phyloP scores from a whole-genome alignment of 441 rosid species.

The Populus hybrid region DNA sequence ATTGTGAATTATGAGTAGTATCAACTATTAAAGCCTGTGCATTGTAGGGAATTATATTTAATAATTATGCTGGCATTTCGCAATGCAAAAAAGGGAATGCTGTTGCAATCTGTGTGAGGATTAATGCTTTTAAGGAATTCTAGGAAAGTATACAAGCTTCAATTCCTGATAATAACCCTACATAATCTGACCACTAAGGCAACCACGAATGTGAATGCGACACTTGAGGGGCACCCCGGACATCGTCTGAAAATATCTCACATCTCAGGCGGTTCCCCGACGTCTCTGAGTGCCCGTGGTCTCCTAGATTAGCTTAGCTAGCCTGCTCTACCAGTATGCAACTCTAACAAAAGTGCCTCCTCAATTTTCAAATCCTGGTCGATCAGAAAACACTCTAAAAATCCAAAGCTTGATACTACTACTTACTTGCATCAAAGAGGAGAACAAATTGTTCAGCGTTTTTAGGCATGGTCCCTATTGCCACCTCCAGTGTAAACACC shows the following conservation, averaged over 20 bases:
- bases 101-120: conserved; percentile 17
- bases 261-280: conserved; percentile 40
- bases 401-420: not conserved
- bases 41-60: conserved; percentile 8
- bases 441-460: conserved; percentile 69
- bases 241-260: conserved; percentile 30
- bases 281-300: conserved; percentile 1
- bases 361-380: not conserved
- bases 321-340: conserved; percentile 38
- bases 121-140: conserved; percentile 21
- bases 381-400: not conserved
- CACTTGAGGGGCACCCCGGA: conserved; percentile 40
- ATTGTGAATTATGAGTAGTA: not conserved
- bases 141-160: conserved; percentile 16
- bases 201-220: conserved; percentile 19
- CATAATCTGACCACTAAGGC: not conserved
- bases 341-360: not conserved
- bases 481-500: conserved; percentile 87
- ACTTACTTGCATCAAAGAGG: conserved; percentile 93
- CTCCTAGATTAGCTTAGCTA: not conserved
- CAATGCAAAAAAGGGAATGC: conserved; percentile 26
- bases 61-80: not conserved
- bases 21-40: conserved; percentile 17
- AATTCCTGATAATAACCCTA: conserved; percentile 55
- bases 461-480: conserved; percentile 73